Evolutionary conservation across 331 rosid species (phyloP), one percentile per base, ranked within the genome.

Genomic region (Quercus phellos): DNA sequence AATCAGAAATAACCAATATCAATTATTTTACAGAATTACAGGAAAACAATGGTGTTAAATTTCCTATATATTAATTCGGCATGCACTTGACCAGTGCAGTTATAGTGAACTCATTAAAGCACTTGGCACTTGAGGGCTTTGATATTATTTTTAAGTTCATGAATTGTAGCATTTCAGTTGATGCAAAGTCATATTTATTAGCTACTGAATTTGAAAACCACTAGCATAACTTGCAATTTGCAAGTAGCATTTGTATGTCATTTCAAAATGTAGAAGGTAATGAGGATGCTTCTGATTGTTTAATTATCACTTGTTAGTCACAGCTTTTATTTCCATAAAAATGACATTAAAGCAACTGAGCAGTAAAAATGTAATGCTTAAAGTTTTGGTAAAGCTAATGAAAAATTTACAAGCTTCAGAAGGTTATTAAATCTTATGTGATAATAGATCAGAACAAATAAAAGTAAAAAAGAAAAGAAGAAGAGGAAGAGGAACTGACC

Each of bases 401-500:
- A 46, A 46, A 46, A 12, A 10, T 46, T 46, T 46, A 10, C 53
- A 46, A 11, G 53, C 27, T 18, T 58, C 10, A 38, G 46, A 38
- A 38, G 46, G 46, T 38, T 38, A 8, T 38, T 38, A 38, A 12
- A 30, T 27, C 38, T 14, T 3, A 66, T 26, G 18, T 14, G 19
- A 10, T 26, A 14, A 17, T 14, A 34, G 46, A 27, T 12, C 14
- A 5, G 24, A 35, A n/a, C 19, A 30, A 19, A 6, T 2, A 72
- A 5, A 43, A 60, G 61, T 38, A 38, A 35, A n/a, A 30, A 10
- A 6, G 10, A 76, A 5, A 43, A 60, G 61, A 74, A 54, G 35
- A 58, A 74, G 58, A 58, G 55, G 50, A 26, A 58, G 71, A 68
- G 12, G 72, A 66, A 85, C 85, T 68, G 53, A 87, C 91, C 89